Evolutionary conservation across 306 rosid species (phyloP), one percentile per base, ranked within the genome.

Genomic region (Prunus kanzakura): DNA sequence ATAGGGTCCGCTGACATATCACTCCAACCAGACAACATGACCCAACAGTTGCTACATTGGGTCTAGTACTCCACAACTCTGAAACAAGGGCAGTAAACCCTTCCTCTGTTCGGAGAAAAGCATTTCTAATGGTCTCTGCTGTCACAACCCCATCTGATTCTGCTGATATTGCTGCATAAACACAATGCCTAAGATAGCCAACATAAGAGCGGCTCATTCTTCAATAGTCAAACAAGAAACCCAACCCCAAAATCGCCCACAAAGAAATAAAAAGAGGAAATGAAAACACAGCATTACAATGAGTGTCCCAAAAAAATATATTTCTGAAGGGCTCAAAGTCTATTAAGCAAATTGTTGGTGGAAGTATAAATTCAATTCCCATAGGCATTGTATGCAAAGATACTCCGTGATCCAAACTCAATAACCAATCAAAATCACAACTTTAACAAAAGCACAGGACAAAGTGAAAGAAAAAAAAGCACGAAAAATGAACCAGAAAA

Each of bases 1-100:
- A 93, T 35, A 93, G 89, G 0, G 97, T 93, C 84, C 78, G 91
- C 85, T 82, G 95, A 74, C 65, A 88, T 81, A 93, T 88, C 65
- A 89, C 91, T 69, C 97, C 98, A 79, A 89, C 98, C 49, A 93
- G 81, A 85, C 98, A 91, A 82, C 98, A 93, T 0, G 98, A 50
- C 67, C 98, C 98, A 20, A 90, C 87, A 25, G 98, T 89, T 22
- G 95, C 98, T 64, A 93, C 56, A 63, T 87, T 80, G 30, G 97
- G 93, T 22, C 64, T 88, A 68, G 84, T 81, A 74, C 63, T 79
- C 95, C 95, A 93, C 54, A 75, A 51, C 74, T 89, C 91, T 0
- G 96, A 79, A 76, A 93, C 95, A 45, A 78, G 85, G 2, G 88
- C 79, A 2, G 90, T 93, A 82, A 85, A 93, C 66, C 97, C 97